Base-by-base conservation (phyloP, 306 rosid genomes). In the Corylus americana region DNA sequence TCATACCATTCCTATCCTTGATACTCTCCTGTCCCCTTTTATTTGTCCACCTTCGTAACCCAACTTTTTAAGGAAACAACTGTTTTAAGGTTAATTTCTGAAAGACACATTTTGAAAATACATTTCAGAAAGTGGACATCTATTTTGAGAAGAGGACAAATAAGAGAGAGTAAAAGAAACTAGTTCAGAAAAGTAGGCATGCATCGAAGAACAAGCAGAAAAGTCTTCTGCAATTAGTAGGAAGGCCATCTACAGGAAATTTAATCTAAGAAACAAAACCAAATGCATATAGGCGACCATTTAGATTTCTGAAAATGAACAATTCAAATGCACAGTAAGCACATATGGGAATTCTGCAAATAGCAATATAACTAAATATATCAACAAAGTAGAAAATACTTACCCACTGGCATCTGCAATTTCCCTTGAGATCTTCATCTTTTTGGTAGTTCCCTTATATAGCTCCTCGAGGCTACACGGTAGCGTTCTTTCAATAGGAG, bases 381-480 rank as follows among this genome's bases (percentile, higher is more conserved):
- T 74, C 57, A 54, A 39, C 11, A 50, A 48, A 53, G 57, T 29
- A 67, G 84, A 58, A 75, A 74, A 62, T 4, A 86, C 80, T 79
- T 78, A 94, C 98, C 98, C 97, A 76, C 93, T 94, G 5, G 94
- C 88, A 87, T 92, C 96, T 1, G 88, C 84, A 83, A 94, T 88
- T 75, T 84, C 91, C 67, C 97, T 86, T 9, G 97, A 91, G 80
- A 93, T 90, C 78, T 90, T 93, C 98, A 93, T 90, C 88, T 89
- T 91, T 78, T 86, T 91, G n/a, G 92, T 89, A 48, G 89, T 90
- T 0, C 97, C 98, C 77, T 88, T 93, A 27, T 86, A 93, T 29
- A 93, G 93, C 70, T 93, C 97, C 81, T 93, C 97, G 74, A 93
- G 92, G 85, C 84, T 89, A 83, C 97, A 94, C 0, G 93, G 90